Evolutionary conservation across 1,284 basidiomycete genomes (phyloP).

Genomic region (Caloboletus firmus): DNA sequence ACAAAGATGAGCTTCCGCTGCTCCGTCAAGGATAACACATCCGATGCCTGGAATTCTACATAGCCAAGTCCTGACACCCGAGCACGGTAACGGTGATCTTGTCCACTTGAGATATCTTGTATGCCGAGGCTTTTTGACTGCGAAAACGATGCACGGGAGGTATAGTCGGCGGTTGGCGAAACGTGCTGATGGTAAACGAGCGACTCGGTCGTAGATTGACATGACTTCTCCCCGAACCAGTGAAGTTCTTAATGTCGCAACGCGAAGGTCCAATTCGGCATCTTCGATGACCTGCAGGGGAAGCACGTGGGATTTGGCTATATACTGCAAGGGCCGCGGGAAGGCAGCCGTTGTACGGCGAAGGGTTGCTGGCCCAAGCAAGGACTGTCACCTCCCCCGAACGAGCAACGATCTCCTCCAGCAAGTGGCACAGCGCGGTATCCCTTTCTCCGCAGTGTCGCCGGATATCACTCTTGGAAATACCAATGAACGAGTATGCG

Average conservation of each 20-base stretch:
- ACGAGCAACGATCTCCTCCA: constrained; percentile 4
- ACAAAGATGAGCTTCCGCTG: neutral
- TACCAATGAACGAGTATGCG: neutral
- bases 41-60: neutral
- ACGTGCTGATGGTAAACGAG: neutral
- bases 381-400: constrained; percentile 4
- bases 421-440: neutral
- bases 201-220: neutral
- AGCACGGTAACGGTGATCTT: neutral
- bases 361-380: neutral
- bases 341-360: constrained; percentile 4
- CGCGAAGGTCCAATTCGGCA: neutral
- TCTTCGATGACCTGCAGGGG: neutral
- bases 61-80: neutral
- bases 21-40: neutral
- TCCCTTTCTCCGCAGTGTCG: constrained; percentile 3
- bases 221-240: neutral
- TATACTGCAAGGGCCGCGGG: neutral
- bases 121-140: neutral
- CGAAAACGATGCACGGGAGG: constrained; percentile 3
- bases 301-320: neutral
- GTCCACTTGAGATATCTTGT: neutral
- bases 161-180: constrained; percentile 1
- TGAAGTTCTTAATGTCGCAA: neutral
- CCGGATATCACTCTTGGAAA: constrained; percentile 4